phyloP scores from a whole-genome alignment of 768 basidiomycete species.

The Flagelloscypha sp. region DNA sequence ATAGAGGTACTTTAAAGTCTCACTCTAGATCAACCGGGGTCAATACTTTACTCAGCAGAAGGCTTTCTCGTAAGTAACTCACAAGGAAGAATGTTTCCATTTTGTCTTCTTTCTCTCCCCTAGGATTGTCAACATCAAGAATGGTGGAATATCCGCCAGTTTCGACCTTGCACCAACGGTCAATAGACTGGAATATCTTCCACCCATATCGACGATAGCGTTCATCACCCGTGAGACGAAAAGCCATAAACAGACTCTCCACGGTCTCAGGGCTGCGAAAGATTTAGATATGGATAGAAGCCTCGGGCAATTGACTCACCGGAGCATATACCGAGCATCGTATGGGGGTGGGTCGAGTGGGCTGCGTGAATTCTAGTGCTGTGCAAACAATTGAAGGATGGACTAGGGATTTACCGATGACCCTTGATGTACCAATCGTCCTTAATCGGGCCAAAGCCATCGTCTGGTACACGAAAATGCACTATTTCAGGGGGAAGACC shows the following conservation, averaged over 20 bases:
- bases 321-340: constrained; percentile 89
- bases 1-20: constrained; percentile 88
- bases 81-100: constrained; percentile 97
- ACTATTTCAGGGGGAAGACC: constrained; percentile 87
- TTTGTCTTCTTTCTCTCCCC: constrained; percentile 65
- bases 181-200: constrained; percentile 84
- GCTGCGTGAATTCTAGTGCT: constrained; percentile 14
- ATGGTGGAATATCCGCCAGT: constrained; percentile 81
- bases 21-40: constrained; percentile 43
- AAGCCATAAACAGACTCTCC: constrained; percentile 89
- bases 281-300: constrained; percentile 1
- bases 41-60: neutral
- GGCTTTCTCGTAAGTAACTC: constrained; percentile 15
- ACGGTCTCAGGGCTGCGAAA: constrained; percentile 76
- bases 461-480: constrained; percentile 65
- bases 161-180: constrained; percentile 69
- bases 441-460: constrained; percentile 31
- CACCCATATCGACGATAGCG: constrained; percentile 80
- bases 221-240: constrained; percentile 77
- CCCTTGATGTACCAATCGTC: constrained; percentile 94
- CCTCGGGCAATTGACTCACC: constrained; percentile 30
- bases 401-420: constrained; percentile 36
- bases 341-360: constrained; percentile 43
- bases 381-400: neutral
- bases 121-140: constrained; percentile 74